These are phyloP conservation scores for Aureobasidium namibiae DNA, from an alignment of 2,329 filamentous ascomycete species.

Conservation along the genomic window DNA sequence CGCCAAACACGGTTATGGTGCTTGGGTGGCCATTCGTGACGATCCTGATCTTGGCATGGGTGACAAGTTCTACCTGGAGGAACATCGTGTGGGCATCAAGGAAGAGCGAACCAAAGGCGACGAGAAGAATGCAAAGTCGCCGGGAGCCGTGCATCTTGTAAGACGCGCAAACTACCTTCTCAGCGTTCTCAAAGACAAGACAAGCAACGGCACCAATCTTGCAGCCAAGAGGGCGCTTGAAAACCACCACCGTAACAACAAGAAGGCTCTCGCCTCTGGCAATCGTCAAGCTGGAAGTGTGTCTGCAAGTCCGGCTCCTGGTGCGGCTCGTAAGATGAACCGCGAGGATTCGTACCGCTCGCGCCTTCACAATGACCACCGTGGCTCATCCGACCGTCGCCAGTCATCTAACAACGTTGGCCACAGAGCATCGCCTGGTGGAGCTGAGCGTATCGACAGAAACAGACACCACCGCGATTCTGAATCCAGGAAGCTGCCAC, in stretches of 20 bases:
- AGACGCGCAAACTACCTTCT: conserved; percentile 90
- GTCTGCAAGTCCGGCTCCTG: conserved; percentile 63
- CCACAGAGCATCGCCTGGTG: conserved; percentile 32
- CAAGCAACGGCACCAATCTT: conserved; percentile 53
- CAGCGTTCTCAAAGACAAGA: conserved; percentile 87
- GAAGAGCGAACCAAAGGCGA: conserved; percentile 76
- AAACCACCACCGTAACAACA: conserved; percentile 92
- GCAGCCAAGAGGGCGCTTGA: conserved; percentile 73
- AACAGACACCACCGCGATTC: conserved; percentile 44
- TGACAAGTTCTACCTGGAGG: conserved; percentile 93
- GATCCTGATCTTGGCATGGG: conserved; percentile 76
- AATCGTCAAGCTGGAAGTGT: conserved; percentile 50
- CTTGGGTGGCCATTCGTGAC: conserved; percentile 90
- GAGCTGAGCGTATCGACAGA: conserved; percentile 42
- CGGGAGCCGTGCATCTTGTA: conserved; percentile 93
- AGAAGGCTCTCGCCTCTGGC: conserved; percentile 60
- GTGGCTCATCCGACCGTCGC: conserved; percentile 24
- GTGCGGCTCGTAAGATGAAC: conserved; percentile 27
- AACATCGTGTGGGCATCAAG: conserved; percentile 97
- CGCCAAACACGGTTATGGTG: conserved; percentile 85
- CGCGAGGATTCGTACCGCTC: conserved; percentile 30
- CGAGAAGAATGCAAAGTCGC: conserved; percentile 69
- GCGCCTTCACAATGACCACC: conserved; percentile 29
- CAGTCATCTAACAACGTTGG: conserved; percentile 19
- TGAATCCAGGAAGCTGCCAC: conserved; percentile 40